These are phyloP conservation scores for Tirmania nivea DNA, from an alignment of 495 filamentous ascomycete genomes.

Conservation along the genomic window DNA sequence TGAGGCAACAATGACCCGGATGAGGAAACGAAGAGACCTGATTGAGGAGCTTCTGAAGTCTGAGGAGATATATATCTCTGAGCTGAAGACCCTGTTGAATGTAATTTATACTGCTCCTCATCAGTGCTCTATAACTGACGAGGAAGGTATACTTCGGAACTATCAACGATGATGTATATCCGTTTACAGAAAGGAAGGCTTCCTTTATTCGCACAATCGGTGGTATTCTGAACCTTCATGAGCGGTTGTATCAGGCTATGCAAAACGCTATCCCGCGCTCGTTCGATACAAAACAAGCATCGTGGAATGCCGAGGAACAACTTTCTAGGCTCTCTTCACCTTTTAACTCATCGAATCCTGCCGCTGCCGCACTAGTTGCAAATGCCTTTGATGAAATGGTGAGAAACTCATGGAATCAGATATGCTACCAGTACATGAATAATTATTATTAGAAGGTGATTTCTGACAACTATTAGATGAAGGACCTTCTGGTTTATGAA, in stretches of 20 bases:
- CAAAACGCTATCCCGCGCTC: constrained; percentile 33
- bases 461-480: constrained; percentile 32
- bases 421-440: not conserved
- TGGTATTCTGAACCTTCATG: constrained; percentile 49
- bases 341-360: constrained; percentile 40
- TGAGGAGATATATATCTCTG: constrained; percentile 73
- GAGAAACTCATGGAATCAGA: constrained; percentile 14
- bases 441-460: not conserved
- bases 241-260: constrained; percentile 44
- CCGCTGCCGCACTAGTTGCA: constrained; percentile 51
- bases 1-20: constrained; percentile 44
- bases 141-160: constrained; percentile 29
- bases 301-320: constrained; percentile 7
- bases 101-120: constrained; percentile 27
- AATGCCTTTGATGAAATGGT: constrained; percentile 57
- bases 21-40: constrained; percentile 51
- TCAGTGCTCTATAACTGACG: constrained; percentile 3
- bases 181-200: constrained; percentile 30
- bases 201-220: constrained; percentile 45
- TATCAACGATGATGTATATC: constrained; percentile 20
- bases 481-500: constrained; percentile 64
- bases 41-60: constrained; percentile 67
- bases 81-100: constrained; percentile 65
- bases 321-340: not conserved
- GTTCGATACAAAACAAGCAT: constrained; percentile 18